A percentile compares a stretch with the other conserved stretches of the same genome.
phyloP scores from a whole-genome alignment of 2,329 filamentous ascomycete species.

The Aschersonia sp. region DNA sequence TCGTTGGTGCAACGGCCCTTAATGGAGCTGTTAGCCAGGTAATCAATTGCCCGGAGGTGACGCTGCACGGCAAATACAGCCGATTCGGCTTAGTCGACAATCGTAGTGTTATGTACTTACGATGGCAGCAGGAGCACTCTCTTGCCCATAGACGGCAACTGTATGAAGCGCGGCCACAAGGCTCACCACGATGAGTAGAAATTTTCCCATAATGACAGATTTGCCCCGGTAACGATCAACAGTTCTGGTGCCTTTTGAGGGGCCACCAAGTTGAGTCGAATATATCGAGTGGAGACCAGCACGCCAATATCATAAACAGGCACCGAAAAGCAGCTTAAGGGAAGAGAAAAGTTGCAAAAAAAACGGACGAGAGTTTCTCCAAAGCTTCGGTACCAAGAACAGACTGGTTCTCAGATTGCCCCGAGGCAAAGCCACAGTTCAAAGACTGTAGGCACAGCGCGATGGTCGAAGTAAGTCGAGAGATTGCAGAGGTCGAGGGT shows the following conservation, averaged over 20 bases:
- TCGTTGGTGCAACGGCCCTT: conserved; percentile 10
- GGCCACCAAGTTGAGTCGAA: neutral
- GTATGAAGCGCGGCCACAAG: conserved; percentile 14
- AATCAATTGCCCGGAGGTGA: neutral
- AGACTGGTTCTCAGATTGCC: neutral
- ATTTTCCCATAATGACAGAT: conserved; percentile 2
- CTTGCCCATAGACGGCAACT: conserved; percentile 11
- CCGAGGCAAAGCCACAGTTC: neutral
- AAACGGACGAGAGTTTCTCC: neutral
- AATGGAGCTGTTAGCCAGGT: neutral
- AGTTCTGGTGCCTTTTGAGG: neutral
- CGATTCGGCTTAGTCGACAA: too few relatives aligned
- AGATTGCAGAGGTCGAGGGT: neutral
- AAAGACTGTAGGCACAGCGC: neutral
- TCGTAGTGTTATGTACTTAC: conserved; percentile 11
- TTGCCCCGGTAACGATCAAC: neutral
- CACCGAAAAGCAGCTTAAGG: neutral
- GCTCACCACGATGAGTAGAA: conserved; percentile 8
- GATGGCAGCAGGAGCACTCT: conserved; percentile 11
- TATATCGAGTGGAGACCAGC: neutral
- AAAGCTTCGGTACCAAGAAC: neutral
- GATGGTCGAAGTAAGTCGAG: neutral
- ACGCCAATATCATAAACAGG: too few relatives aligned
- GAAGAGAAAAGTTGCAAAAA: neutral
- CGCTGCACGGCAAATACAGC: too few relatives aligned